Conservation (phyloP, 2,329 filamentous ascomycete species). For the Sporothrix schenckii region DNA sequence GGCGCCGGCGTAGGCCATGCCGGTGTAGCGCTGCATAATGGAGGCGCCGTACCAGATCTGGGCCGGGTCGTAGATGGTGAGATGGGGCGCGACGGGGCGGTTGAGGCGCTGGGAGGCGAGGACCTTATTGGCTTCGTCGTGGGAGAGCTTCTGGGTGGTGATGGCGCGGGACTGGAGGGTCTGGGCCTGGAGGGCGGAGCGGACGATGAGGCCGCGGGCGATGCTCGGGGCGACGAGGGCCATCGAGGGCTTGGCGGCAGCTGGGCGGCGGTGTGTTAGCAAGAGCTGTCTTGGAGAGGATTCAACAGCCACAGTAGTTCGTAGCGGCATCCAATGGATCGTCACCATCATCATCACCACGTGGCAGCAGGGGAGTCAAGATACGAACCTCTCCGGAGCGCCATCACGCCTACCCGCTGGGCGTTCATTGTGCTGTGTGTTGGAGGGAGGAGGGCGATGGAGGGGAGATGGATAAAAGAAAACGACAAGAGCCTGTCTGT, state of each 20-base stretch:
- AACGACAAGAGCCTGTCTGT: conserved; percentile 31
- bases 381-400: conserved; percentile 60
- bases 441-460: conserved; percentile 23
- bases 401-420: conserved; percentile 61
- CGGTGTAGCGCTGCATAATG: conserved; percentile 82
- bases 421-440: conserved; percentile 53
- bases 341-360: neutral
- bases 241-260: conserved; percentile 50
- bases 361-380: neutral
- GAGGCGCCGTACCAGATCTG: conserved; percentile 81
- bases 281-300: neutral
- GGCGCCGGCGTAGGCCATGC: conserved; percentile 67
- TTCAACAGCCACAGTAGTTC: no score
- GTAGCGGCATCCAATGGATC: neutral
- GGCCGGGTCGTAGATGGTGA: conserved; percentile 81
- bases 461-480: conserved; percentile 36
- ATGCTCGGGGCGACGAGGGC: conserved; percentile 54
- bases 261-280: conserved; percentile 32
- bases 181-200: conserved; percentile 41
- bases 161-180: conserved; percentile 48
- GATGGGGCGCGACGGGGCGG: conserved; percentile 83
- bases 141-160: conserved; percentile 61
- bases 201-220: conserved; percentile 51
- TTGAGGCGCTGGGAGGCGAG: conserved; percentile 78
- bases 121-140: conserved; percentile 61